phyloP scores from a whole-genome alignment of 1,139 yeast species.

The Debaryomyces fabryi region DNA sequence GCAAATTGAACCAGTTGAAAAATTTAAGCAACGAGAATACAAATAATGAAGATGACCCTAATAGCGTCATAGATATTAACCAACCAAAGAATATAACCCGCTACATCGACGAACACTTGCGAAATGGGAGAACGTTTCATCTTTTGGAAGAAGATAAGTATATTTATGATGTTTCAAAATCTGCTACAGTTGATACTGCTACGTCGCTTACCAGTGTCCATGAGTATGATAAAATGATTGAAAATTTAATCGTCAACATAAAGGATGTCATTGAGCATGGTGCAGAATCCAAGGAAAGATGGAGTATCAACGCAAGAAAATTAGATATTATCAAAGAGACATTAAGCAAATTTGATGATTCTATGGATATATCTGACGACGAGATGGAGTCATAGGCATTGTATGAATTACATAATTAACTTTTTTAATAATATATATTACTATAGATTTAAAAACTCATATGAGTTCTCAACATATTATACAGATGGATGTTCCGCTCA shows the following conservation, averaged over 20 bases:
- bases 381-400: conserved; percentile 16
- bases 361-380: conserved; percentile 12
- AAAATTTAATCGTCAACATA: conserved; percentile 27
- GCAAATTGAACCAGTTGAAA: conserved; percentile 13
- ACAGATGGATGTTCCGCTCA: background rate
- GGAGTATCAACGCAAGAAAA: conserved; percentile 39
- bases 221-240: conserved; percentile 39
- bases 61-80: conserved; percentile 8
- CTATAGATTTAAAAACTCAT: conserved; percentile 4
- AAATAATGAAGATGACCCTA: conserved; percentile 12
- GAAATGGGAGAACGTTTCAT: conserved; percentile 25
- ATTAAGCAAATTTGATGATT: conserved; percentile 17
- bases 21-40: background rate
- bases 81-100: conserved; percentile 15
- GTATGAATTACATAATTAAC: conserved; percentile 1
- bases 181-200: conserved; percentile 17
- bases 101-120: conserved; percentile 30
- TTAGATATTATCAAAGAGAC: conserved; percentile 30
- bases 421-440: conserved; percentile 3
- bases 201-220: conserved; percentile 22
- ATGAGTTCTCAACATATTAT: conserved; percentile 3
- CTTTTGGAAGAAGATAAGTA: conserved; percentile 27
- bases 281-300: conserved; percentile 33
- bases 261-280: conserved; percentile 34
- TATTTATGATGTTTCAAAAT: conserved; percentile 23